phyloP scores from a whole-genome alignment of 2,329 filamentous ascomycete species.

The Knufia fluminis region DNA sequence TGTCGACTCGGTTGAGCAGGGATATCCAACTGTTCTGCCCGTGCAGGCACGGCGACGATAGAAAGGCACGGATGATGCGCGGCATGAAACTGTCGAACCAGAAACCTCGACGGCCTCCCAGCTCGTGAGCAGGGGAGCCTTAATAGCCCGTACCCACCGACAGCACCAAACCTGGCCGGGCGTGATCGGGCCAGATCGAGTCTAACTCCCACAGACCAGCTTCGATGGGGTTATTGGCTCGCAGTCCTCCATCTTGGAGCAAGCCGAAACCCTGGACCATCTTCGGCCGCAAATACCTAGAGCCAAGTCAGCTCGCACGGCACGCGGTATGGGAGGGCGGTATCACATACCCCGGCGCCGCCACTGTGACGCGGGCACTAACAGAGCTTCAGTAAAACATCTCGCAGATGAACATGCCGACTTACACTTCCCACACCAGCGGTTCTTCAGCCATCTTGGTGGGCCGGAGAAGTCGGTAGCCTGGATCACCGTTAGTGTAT shows the following conservation, averaged over 20 bases:
- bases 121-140: slow-evolving; percentile 3
- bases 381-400: neutral
- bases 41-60: slow-evolving; percentile 22
- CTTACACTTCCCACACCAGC: slow-evolving; percentile 8
- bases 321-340: neutral
- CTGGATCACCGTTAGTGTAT: neutral
- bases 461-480: slow-evolving; percentile 5
- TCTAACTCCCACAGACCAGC: slow-evolving; percentile 18
- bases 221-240: slow-evolving; percentile 22
- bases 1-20: slow-evolving; percentile 7
- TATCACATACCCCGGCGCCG: slow-evolving; percentile 19
- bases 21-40: slow-evolving; percentile 11
- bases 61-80: slow-evolving; percentile 17
- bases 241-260: slow-evolving; percentile 23
- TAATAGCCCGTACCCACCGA: slow-evolving; percentile 18
- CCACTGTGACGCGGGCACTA: slow-evolving; percentile 6
- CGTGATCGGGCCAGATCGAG: slow-evolving; percentile 19
- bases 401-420: neutral
- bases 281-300: slow-evolving; percentile 20
- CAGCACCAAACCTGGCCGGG: slow-evolving; percentile 18
- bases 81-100: slow-evolving; percentile 10
- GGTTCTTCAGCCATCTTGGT: slow-evolving; percentile 1
- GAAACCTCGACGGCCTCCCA: neutral
- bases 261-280: slow-evolving; percentile 13
- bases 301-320: slow-evolving; percentile 8